Evolutionary conservation across 371 early-diverging fungal species (phyloP), one percentile per base, ranked within the genome.

Genomic region (Haplosporangium sp.): DNA sequence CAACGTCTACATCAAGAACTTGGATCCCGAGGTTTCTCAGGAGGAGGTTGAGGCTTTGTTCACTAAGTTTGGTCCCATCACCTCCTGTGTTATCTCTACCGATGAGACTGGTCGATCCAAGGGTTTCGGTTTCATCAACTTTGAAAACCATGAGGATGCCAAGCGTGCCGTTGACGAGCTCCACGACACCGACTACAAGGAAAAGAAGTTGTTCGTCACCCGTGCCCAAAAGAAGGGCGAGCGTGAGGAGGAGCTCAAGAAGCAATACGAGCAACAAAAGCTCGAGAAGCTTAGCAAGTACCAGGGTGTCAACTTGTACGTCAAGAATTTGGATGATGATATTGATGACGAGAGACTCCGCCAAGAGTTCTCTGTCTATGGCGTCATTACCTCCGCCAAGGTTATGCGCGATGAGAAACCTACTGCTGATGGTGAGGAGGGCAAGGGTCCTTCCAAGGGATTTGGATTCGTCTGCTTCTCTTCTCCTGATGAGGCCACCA

Each of bases 201-300:
- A 96, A 67, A 96, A 98, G 91, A 92, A 88, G 72, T 89, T 99
- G 65, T 99, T 94, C 82, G 99, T 99, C 47, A 91, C 96, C 72
- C 97, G 99, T 79, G 99, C 99, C 68, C 99, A 99, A 88, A 98
- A 96, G 94, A 99, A 98, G 92, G 85, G 88, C 57, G 99, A 99
- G 87, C 96, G 99, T 84, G 96, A 96, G 76, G 97, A 97, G 85
- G 98, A 98, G 85, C 92, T 99, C 70, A 90, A 96, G 77, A 86
- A 87, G 65, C 96, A 96, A 87, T 97, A 94, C 88, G 97, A 98
- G 87, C 92, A 92, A 86, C 90, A 94, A 70, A 94, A 96, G 86
- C 85, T 94, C 84, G 98, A 98, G 88, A 95, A 96, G 89, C 87
- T 96, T 56, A 94, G 89, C 93, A 97, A 98, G 92, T 97, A 94